A percentile compares a stretch with the other conserved stretches of the same genome.
Evolutionary conservation across 2,329 filamentous ascomycete genomes (phyloP).

Genomic region (Botrytis fabae): DNA sequence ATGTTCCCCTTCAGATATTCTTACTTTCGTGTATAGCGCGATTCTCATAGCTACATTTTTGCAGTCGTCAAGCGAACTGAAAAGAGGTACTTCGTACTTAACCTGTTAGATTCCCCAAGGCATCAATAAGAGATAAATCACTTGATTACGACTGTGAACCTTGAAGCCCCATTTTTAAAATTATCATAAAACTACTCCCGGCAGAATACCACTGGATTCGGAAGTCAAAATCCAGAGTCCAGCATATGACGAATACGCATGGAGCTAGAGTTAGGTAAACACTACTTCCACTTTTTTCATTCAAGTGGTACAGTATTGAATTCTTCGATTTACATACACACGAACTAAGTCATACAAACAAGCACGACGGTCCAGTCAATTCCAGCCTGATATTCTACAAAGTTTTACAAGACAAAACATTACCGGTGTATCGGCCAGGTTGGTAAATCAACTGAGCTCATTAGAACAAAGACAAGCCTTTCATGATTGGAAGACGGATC

Average conservation of each 20-base stretch:
- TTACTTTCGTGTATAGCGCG: background rate
- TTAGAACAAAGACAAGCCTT: background rate
- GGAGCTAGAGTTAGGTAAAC: background rate
- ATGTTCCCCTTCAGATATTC: background rate
- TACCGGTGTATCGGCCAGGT: background rate
- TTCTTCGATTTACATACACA: background rate
- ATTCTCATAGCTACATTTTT: background rate
- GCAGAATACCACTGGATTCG: background rate
- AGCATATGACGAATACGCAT: background rate
- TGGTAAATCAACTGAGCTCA: background rate
- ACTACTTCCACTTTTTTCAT: background rate
- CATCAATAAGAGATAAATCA: background rate
- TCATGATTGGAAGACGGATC: background rate
- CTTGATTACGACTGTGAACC: background rate
- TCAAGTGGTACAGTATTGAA: background rate
- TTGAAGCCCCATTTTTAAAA: background rate
- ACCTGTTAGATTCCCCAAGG: background rate
- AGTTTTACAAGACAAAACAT: background rate
- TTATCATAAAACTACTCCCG: background rate
- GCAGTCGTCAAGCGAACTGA: background rate
- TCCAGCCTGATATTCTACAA: background rate
- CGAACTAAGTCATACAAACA: background rate
- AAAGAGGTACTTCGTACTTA: background rate
- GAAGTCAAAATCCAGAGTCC: background rate
- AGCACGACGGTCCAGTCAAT: background rate